phyloP scores from a whole-genome alignment of 169 alveolate species.

The Theileria sp. region DNA sequence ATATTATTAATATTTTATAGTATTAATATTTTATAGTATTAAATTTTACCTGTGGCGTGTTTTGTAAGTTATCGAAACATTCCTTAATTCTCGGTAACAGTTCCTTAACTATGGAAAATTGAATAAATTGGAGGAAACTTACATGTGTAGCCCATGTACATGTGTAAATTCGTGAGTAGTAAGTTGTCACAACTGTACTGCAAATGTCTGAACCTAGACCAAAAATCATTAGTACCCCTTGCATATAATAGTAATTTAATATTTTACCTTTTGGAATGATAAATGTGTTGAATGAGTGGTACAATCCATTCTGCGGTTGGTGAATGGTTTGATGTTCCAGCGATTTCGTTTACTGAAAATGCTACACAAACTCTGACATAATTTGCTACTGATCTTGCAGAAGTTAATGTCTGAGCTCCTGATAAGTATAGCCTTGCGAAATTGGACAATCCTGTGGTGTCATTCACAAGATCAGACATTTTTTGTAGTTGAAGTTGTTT shows the following conservation, averaged over 20 bases:
- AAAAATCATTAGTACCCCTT: too few species aligned
- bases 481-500: conserved; percentile 44
- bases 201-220: conserved; percentile 48
- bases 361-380: conserved; percentile 54
- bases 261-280: conserved; percentile 31
- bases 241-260: too few species aligned
- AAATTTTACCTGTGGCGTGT: conserved; percentile 35
- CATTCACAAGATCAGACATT: conserved; percentile 47
- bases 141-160: conserved; percentile 37
- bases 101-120: neutral
- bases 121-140: neutral
- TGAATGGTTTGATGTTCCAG: conserved; percentile 48
- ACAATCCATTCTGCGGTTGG: conserved; percentile 47
- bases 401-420: conserved; percentile 60
- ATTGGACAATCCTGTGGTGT: conserved; percentile 28
- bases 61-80: conserved; percentile 54
- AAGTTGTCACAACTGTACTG: conserved; percentile 53
- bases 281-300: conserved; percentile 54
- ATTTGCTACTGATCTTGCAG: conserved; percentile 58
- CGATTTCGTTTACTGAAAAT: conserved; percentile 52
- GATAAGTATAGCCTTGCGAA: conserved; percentile 53
- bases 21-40: too few species aligned
- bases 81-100: conserved; percentile 59
- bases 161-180: conserved; percentile 47
- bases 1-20: too few species aligned